Conservation (phyloP, 805 yeast genomes). For the Wickerhamomyces bovis region DNA sequence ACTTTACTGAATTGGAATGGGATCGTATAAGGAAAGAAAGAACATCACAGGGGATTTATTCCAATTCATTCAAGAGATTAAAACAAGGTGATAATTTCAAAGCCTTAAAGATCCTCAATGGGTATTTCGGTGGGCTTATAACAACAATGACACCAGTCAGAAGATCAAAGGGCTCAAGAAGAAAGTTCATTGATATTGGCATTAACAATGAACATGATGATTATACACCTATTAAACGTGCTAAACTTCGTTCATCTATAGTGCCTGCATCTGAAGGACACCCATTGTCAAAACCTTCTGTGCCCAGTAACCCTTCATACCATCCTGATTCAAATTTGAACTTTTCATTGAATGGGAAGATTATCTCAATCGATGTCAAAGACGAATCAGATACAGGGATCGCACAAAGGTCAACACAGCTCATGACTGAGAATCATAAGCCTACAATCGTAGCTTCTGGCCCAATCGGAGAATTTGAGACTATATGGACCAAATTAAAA, state of each 20-base stretch:
- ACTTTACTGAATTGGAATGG: background rate
- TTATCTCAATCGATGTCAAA: background rate
- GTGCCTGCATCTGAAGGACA: background rate
- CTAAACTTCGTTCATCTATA: background rate
- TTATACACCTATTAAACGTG: background rate
- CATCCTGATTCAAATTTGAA: background rate
- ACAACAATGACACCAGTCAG: background rate
- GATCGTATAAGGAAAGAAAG: background rate
- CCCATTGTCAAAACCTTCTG: background rate
- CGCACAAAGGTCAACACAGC: background rate
- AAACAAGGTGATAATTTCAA: background rate
- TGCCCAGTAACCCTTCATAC: background rate
- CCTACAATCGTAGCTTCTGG: background rate
- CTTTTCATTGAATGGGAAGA: background rate
- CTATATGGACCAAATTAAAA: background rate
- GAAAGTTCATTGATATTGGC: background rate
- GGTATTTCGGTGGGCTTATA: background rate
- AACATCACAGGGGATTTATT: background rate
- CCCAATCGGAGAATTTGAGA: background rate
- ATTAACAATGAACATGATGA: background rate
- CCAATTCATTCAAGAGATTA: background rate
- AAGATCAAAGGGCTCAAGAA: background rate
- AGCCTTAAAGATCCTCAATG: background rate
- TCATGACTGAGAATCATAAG: background rate
- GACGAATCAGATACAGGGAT: background rate